These are phyloP conservation scores for Auriscalpium orientale DNA, from an alignment of 768 basidiomycete genomes.

Conservation along the genomic window DNA sequence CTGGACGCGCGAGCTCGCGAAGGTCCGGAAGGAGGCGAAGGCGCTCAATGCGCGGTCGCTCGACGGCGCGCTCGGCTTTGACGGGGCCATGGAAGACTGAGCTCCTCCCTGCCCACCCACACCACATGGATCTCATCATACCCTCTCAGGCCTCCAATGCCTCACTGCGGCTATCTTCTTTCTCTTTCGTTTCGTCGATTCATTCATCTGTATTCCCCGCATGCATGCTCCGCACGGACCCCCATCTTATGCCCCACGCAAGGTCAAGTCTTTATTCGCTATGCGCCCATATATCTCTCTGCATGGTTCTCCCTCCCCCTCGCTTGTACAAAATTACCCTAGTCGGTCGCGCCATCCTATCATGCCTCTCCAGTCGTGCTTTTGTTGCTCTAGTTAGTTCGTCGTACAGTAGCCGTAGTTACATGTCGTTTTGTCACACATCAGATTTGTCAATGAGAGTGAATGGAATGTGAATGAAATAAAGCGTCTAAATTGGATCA, in stretches of 20 bases:
- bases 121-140: too few relatives aligned
- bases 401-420: too few relatives aligned
- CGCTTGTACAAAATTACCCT: constrained; percentile 15
- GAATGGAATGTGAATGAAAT: too few relatives aligned
- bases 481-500: too few relatives aligned
- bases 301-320: too few relatives aligned
- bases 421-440: too few relatives aligned
- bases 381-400: constrained; percentile 10
- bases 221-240: neutral
- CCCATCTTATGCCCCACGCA: neutral
- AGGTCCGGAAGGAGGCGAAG: constrained; percentile 36
- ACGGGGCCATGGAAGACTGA: constrained; percentile 39
- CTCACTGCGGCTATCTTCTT: neutral
- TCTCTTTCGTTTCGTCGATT: constrained; percentile 8
- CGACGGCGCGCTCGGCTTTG: constrained; percentile 24
- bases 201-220: neutral
- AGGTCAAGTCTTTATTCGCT: neutral
- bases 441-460: too few relatives aligned
- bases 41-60: constrained; percentile 20
- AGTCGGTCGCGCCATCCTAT: neutral
- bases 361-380: neutral
- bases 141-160: too few relatives aligned
- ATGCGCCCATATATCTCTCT: too few relatives aligned
- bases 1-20: constrained; percentile 43
- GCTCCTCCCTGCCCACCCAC: too few relatives aligned